Conservation (phyloP, 106 monocot species). For the Cymbidium sinense region DNA sequence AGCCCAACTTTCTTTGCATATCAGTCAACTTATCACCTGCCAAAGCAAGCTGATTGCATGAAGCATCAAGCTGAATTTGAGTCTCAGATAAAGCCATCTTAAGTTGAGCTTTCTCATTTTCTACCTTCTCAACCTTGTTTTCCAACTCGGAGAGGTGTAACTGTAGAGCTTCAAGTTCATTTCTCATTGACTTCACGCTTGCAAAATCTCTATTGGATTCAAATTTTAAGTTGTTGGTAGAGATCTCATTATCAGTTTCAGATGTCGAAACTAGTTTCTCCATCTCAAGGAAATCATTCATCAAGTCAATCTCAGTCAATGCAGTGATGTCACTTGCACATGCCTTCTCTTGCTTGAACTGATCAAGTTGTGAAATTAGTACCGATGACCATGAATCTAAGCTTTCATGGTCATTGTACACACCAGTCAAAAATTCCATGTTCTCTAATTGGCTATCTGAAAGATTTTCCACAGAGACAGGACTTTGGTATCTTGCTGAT, state of each 20-base stretch:
- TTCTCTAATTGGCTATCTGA: slow-evolving; percentile 63
- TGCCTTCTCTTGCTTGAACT: slow-evolving; percentile 49
- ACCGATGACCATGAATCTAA: slow-evolving; percentile 70
- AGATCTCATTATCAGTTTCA: slow-evolving; percentile 19
- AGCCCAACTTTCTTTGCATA: slow-evolving; percentile 32
- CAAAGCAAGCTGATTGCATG: slow-evolving; percentile 20
- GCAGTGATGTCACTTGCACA: slow-evolving; percentile 14
- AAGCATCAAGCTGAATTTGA: slow-evolving; percentile 25
- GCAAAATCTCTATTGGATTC: slow-evolving; percentile 14
- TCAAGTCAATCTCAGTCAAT: slow-evolving; percentile 51
- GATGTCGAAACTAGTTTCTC: slow-evolving; percentile 57
- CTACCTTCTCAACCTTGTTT: slow-evolving; percentile 40
- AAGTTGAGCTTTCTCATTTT: slow-evolving; percentile 50
- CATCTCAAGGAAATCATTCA: slow-evolving; percentile 98
- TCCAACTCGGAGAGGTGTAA: slow-evolving; percentile 29
- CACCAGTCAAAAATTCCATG: slow-evolving; percentile 22
- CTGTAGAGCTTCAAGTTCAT: slow-evolving; percentile 24
- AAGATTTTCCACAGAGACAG: slow-evolving; percentile 34
- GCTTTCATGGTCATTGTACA: slow-evolving; percentile 36
- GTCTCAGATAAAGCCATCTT: slow-evolving; percentile 37
- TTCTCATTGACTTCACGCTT: slow-evolving; percentile 10
- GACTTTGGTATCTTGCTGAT: slow-evolving; percentile 28
- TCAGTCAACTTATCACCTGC: slow-evolving; percentile 37
- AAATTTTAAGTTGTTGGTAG: slow-evolving; percentile 10
- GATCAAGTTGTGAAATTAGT: slow-evolving; percentile 69